These are phyloP conservation scores for Lentinula raphanica DNA, from an alignment of 768 basidiomycete genomes.

Conservation along the genomic window DNA sequence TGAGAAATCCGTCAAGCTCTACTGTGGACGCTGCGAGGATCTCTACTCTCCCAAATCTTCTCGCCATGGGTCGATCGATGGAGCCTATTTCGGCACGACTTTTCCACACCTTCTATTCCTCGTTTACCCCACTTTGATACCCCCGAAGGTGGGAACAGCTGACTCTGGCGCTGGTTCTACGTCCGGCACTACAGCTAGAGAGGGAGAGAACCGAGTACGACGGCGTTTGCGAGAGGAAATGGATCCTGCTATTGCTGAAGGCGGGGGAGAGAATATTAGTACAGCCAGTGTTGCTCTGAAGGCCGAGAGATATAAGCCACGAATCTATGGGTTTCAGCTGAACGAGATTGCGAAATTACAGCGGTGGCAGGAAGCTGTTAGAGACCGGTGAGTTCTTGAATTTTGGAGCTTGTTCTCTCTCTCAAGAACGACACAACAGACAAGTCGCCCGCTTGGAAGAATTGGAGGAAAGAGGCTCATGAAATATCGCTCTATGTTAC, in stretches of 20 bases:
- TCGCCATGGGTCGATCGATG: conserved; percentile 95
- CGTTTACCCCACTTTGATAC: conserved; percentile 91
- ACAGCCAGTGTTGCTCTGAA: conserved; percentile 82
- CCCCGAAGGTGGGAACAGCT: conserved; percentile 61
- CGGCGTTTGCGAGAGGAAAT: conserved; percentile 44
- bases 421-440: conserved; percentile 19
- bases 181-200: conserved; percentile 3
- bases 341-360: conserved; percentile 91
- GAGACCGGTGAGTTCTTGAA: conserved; percentile 62
- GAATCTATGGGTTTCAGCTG: conserved; percentile 95
- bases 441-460: conserved; percentile 49
- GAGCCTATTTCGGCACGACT: conserved; percentile 97
- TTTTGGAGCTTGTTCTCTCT: conserved; percentile 3
- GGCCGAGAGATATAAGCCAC: conserved; percentile 87
- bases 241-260: conserved; percentile 50
- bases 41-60: conserved; percentile 97
- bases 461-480: conserved; percentile 27
- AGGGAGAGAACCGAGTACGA: conserved; percentile 28
- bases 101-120: conserved; percentile 97
- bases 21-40: conserved; percentile 97
- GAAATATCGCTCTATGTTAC: neutral
- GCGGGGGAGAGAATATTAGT: conserved; percentile 62
- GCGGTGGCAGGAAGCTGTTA: conserved; percentile 91
- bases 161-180: conserved; percentile 16
- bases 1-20: conserved; percentile 98